Conservation (phyloP, 73 alveolate species). For the Effrenium voratum region DNA sequence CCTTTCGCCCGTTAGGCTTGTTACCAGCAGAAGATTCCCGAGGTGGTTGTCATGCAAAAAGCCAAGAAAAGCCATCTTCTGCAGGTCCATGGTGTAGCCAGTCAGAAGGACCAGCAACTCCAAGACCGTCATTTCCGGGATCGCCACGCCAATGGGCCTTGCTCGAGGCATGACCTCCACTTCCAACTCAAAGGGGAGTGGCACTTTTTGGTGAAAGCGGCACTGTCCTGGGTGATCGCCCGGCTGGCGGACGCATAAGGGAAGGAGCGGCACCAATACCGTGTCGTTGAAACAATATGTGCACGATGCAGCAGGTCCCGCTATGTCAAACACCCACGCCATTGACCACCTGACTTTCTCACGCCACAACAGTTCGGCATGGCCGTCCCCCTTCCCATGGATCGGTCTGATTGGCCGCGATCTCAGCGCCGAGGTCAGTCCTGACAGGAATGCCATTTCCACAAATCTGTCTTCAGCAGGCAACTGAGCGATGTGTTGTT, state of each 20-base stretch:
- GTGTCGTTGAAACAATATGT: conserved; percentile 4
- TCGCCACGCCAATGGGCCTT: neutral
- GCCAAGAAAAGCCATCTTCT: neutral
- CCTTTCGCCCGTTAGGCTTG: neutral
- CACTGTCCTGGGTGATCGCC: neutral
- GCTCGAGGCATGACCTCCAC: conserved; percentile 29
- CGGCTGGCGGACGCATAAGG: conserved; percentile 6
- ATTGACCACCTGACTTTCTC: neutral
- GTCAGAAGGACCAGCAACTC: conserved; percentile 17
- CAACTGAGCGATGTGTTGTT: neutral
- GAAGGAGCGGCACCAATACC: neutral
- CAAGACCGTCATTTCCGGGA: conserved; percentile 9
- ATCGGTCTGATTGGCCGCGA: conserved; percentile 32
- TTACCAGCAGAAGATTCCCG: conserved; percentile 3
- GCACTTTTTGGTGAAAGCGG: neutral
- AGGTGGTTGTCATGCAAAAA: conserved; percentile 9
- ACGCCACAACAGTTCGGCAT: conserved; percentile 24
- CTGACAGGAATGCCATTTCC: conserved; percentile 13
- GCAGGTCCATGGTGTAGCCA: conserved; percentile 37
- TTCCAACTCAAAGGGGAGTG: conserved; percentile 7
- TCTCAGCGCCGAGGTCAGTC: neutral
- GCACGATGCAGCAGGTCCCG: conserved; percentile 20
- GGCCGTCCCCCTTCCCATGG: neutral
- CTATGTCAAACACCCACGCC: conserved; percentile 14
- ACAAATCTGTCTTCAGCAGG: conserved; percentile 27